phyloP scores from a whole-genome alignment of 2,329 filamentous ascomycete species.

The Fusarium citri region DNA sequence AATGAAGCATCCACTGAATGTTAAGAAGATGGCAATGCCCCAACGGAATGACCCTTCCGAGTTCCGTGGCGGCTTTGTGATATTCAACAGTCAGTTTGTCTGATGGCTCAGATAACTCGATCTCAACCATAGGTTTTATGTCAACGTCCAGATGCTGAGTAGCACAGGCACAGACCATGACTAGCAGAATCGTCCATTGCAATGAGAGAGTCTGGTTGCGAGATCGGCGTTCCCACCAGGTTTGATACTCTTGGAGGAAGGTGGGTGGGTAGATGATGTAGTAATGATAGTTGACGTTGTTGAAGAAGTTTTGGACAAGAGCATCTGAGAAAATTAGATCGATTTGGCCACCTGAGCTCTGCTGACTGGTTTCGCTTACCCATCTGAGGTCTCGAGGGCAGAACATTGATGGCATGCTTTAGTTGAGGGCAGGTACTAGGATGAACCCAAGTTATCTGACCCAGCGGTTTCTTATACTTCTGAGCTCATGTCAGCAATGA shows the following conservation, averaged over 20 bases:
- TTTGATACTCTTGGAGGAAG: conserved; percentile 51
- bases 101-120: conserved; percentile 44
- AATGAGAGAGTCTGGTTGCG: conserved; percentile 46
- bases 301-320: conserved; percentile 53
- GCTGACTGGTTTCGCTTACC: conserved; percentile 38
- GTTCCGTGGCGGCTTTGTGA: conserved; percentile 49
- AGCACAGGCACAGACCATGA: conserved; percentile 54
- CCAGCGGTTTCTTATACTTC: conserved; percentile 31
- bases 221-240: conserved; percentile 50
- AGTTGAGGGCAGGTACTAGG: conserved; percentile 47
- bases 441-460: conserved; percentile 36
- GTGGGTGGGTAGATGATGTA: conserved; percentile 52
- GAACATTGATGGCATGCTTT: conserved; percentile 46
- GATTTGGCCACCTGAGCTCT: no score
- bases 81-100: conserved; percentile 48
- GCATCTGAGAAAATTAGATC: conserved; percentile 43
- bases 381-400: conserved; percentile 50
- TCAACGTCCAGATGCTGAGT: conserved; percentile 49
- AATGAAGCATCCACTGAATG: conserved; percentile 52
- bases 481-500: neutral
- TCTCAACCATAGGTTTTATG: conserved; percentile 46
- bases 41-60: conserved; percentile 49
- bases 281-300: conserved; percentile 53
- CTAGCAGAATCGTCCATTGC: conserved; percentile 52
- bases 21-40: conserved; percentile 50